Base-by-base conservation (phyloP, 345 rosid species). In the Bruguiera gymnorhiza region DNA sequence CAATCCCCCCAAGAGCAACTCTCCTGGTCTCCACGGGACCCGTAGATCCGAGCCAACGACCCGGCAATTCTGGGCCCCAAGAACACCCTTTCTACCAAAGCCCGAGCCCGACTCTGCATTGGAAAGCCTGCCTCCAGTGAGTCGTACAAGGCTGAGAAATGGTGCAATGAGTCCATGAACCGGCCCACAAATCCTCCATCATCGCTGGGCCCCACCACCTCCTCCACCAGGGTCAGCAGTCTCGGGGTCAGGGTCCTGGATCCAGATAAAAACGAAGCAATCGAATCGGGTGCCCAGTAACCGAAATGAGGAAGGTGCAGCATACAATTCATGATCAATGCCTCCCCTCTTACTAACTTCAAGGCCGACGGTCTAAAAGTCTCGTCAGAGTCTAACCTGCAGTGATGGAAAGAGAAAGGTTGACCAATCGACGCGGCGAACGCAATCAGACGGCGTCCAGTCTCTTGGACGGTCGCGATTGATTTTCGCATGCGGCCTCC, bases 61-160 rank as follows among this genome's bases (percentile, higher is more conserved):
- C 82, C 79, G 0, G 83, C 23, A 62, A 94, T 86, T 69, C 86
- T 70, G 3, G 97, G 98, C 8, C 97, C 91, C 43, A 88, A 50
- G 56, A 86, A 83, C 21, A 88, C 96, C 70, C 80, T 81, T 65
- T 89, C 96, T 6, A 94, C 96, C 56, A 91, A 78, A 2, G 89
- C 75, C 21, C 96, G 76, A 4, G 89, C 90, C 37, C 79, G 75
- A 66, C 80, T 54, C 70, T 84, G 87, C 83, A 82, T 80, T 15
- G 96, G 96, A 62, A 87, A 86, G 31, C 91, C 86, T 0, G 89
- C 89, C 70, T 89, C 95, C 1, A 94, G 69, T 11, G 98, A 91
- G 75, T 94, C 97, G 26, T 81, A 91, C 6, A 89, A 26, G n/a
- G 98, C 96, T 0, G 98, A 91, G 81, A 83, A 94, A 20, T 94